Evolutionary conservation across 192 early-diverging fungal species (phyloP).

Genomic region (Coemansia sp.): DNA sequence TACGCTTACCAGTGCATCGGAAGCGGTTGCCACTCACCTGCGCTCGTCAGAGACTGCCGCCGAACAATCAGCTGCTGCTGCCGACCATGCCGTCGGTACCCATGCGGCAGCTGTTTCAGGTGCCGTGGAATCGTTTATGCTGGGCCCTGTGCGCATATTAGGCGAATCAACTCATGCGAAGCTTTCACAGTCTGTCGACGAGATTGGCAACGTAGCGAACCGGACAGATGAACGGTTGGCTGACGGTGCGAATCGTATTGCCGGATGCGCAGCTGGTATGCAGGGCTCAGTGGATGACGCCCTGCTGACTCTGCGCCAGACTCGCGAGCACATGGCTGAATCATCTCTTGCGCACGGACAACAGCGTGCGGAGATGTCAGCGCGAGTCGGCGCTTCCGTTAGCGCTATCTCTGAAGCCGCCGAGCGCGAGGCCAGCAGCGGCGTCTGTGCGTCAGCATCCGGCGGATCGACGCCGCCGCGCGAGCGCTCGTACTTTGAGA

Average conservation of each 20-base stretch:
- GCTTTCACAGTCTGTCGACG: too few relatives aligned
- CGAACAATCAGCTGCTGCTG: neutral
- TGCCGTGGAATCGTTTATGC: neutral
- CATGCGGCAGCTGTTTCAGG: neutral
- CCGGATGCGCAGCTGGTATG: too few relatives aligned
- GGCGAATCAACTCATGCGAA: too few relatives aligned
- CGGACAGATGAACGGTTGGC: neutral
- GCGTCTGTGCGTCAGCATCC: constrained; percentile 2
- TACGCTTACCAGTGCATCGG: neutral
- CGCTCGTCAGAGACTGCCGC: neutral
- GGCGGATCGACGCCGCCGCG: constrained; percentile 16
- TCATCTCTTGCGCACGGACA: constrained; percentile 13
- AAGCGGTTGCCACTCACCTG: neutral
- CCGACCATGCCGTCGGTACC: neutral
- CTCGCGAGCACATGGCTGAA: constrained; percentile 15
- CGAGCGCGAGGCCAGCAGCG: neutral
- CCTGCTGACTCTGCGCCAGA: neutral
- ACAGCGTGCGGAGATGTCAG: constrained; percentile 11
- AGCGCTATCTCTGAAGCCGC: constrained; percentile 12
- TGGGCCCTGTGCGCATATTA: neutral
- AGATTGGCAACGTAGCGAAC: too few relatives aligned
- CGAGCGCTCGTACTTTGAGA: neutral
- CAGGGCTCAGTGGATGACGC: constrained; percentile 3
- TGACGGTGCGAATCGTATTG: neutral
- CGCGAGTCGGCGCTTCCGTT: constrained; percentile 9